phyloP scores from a whole-genome alignment of 1,284 basidiomycete genomes.

The Sporisorium exsertum region DNA sequence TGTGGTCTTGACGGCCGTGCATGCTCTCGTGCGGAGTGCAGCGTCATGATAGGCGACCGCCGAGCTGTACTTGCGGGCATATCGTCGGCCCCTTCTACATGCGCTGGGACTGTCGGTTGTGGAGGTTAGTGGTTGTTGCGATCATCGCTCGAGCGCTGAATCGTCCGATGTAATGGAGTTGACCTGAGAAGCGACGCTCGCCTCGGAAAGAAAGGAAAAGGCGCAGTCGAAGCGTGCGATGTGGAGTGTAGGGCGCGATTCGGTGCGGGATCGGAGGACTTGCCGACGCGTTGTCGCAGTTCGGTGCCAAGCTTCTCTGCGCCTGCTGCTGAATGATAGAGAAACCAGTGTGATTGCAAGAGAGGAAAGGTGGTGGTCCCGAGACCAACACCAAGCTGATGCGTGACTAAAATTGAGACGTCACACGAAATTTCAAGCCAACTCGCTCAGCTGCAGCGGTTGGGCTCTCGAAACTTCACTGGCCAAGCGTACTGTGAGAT shows the following conservation, averaged over 20 bases:
- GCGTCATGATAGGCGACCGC: conserved; percentile 16
- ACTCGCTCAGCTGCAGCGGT: neutral
- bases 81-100: neutral
- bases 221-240: neutral
- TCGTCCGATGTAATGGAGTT: too few species aligned
- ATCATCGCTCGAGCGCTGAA: neutral
- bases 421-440: neutral
- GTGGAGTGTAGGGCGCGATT: too few species aligned
- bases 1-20: conserved; percentile 12
- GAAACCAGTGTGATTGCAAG: neutral
- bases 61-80: conserved; percentile 15
- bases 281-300: too few species aligned
- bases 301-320: too few species aligned
- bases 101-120: neutral
- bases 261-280: too few species aligned
- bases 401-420: neutral
- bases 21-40: conserved; percentile 4
- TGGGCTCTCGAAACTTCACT: neutral
- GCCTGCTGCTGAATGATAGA: neutral
- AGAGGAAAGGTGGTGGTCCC: neutral
- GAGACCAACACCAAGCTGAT: neutral
- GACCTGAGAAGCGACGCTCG: neutral
- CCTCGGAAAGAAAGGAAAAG: neutral
- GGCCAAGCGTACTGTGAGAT: neutral
- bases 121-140: neutral